Evolutionary conservation across 1,284 basidiomycete species (phyloP), one percentile per base, ranked within the genome.

Genomic region (Tilletia horrida): DNA sequence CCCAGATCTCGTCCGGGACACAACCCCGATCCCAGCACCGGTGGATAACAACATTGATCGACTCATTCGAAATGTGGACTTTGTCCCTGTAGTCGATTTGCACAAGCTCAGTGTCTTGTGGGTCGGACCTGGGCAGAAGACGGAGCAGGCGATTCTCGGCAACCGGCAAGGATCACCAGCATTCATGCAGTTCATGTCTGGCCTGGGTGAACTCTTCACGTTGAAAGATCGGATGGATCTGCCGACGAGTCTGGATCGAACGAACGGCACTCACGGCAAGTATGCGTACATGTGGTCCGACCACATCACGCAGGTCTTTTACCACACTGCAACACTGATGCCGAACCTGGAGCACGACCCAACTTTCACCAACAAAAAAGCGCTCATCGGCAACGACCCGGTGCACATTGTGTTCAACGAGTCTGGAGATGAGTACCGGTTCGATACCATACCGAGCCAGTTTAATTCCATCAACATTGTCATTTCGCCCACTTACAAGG

Each of bases 381-480:
- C 78, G 18, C 73, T 81, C 21, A 80, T 81, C 59, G 80, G 80
- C n/a, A 81, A 81, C 68, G 79, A 81, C 62, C 80, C 73, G 68
- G 79, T 81, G 18, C 80, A 81, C 71, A 94, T 99, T 77, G 88
- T 99, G 67, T 99, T 93, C 89, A 99, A 99, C 84, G 96, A 81
- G 65, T 73, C 75, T 1, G 77, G 77, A 18, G 63, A 64, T 2
- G 82, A 83, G 3, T 98, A 97, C 83, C 86, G 84, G 65, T 97
- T 97, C 79, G 91, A 95, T 82, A 97, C 94, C 25, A 85, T 97
- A 71, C 84, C 87, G 29, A 96, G 94, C 1, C 88, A 92, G 78
- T 99, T 97, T 86, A 95, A 97, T 83, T 97, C 95, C 81, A 88
- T 97, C 81, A 98, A 97, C 83, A 93, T 99, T 77, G 89, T 98